These are phyloP conservation scores for Coffea eugenioides DNA, from an alignment of 257 asterid species.

Conservation along the genomic window DNA sequence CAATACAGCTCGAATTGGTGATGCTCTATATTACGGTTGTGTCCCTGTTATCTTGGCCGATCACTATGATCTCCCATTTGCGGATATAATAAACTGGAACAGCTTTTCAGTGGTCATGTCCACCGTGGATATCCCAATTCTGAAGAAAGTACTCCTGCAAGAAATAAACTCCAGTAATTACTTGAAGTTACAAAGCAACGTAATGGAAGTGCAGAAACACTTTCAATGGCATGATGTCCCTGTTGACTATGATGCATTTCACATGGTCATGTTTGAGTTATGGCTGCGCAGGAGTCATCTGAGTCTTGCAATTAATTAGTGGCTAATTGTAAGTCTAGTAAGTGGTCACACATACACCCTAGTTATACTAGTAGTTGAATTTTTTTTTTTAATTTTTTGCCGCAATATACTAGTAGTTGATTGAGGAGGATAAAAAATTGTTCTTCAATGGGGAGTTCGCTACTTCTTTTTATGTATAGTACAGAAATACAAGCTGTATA, in stretches of 20 bases:
- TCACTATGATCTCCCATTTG: slow-evolving; percentile 77
- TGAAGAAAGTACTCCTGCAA: slow-evolving; percentile 51
- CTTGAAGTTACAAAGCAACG: slow-evolving; percentile 57
- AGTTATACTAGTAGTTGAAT: no score
- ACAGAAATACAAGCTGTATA: not conserved
- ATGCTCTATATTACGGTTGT: slow-evolving; percentile 80
- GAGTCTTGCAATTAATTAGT: not conserved
- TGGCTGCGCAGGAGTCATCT: slow-evolving; percentile 78
- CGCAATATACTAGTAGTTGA: not conserved
- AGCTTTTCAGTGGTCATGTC: slow-evolving; percentile 61
- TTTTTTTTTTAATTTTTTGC: no score
- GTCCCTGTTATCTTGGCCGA: slow-evolving; percentile 86
- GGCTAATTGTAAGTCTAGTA: not conserved
- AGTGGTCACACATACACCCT: not conserved
- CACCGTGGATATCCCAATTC: slow-evolving; percentile 47
- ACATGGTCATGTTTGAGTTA: slow-evolving; percentile 80
- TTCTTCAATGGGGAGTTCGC: no score
- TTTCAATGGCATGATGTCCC: slow-evolving; percentile 66
- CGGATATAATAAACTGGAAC: slow-evolving; percentile 68
- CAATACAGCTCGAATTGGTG: slow-evolving; percentile 84
- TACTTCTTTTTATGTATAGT: not conserved
- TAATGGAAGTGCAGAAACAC: slow-evolving; percentile 59
- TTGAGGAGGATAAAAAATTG: not conserved
- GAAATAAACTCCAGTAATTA: slow-evolving; percentile 32
- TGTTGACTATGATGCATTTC: slow-evolving; percentile 63